Base-by-base conservation (phyloP, 257 asterid species). In the Penstemon eatonii region DNA sequence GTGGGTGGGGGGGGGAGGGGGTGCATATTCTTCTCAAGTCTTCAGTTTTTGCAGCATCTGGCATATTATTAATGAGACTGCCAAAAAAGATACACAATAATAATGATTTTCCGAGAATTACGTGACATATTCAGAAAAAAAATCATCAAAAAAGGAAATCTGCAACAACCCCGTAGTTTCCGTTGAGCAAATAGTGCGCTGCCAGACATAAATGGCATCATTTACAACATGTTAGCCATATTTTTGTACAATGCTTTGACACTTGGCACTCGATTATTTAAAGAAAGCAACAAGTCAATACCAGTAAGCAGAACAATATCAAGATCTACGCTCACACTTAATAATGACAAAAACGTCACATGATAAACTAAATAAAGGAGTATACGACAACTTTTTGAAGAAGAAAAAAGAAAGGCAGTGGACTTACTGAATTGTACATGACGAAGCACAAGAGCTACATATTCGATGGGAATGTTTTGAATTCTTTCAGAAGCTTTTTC, bases 351-450 rank as follows among this genome's bases (percentile, higher is more conserved):
- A 25, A 25, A 25, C 33, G 33, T 25, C 33, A 25, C 33, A 25
- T 25, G 33, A 25, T 25, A 25, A 25, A 25, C 33, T 25, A 25
- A 25, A 51, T 9, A 19, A 8, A n/a, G 8, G 53, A 12, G 39
- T n/a, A 37, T 15, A 67, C 40, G 57, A 49, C 33, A 25, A 25
- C 33, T 41, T 61, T 51, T 6, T 7, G 50, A 49, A 36, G 10
- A 49, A 47, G 57, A 67, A 47, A 4, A 60, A 33, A 62, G 19
- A 41, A 46, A 18, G 69, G 59, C 49, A 63, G 71, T 15, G 66
- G 41, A 77, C 84, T 79, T 81, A 92, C 98, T 92, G 79, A 80
- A 92, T 82, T 92, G 98, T 56, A 92, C 74, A 51, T 89, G 87
- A 15, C 67, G 85, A 75, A 92, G 96, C 60, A 89, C 83, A 19